Evolutionary conservation across 768 basidiomycete genomes (phyloP).

Genomic region (Lactarius hatsudake): DNA sequence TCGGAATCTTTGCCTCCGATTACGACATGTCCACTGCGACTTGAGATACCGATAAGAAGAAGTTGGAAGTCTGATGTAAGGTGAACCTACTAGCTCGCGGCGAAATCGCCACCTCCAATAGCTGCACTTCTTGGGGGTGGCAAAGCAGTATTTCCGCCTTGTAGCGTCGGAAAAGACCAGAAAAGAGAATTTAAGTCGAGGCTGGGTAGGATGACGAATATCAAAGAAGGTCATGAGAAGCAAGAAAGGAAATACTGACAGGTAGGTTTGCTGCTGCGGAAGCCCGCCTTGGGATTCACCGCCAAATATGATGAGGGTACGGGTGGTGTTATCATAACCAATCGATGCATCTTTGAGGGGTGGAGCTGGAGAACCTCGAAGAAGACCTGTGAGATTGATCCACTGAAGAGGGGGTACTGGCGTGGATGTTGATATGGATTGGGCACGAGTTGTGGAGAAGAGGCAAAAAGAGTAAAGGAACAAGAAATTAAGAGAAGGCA

Average conservation of each 20-base stretch:
- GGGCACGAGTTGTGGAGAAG: constrained; percentile 35
- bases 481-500: constrained; percentile 25
- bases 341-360: constrained; percentile 70
- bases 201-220: constrained; percentile 37
- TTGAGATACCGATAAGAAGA: constrained; percentile 34
- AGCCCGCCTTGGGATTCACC: constrained; percentile 68
- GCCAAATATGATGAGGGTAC: constrained; percentile 68
- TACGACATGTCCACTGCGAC: constrained; percentile 71
- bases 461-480: constrained; percentile 28
- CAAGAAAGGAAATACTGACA: constrained; percentile 44
- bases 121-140: constrained; percentile 67
- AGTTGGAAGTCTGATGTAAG: constrained; percentile 15
- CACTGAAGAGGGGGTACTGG: constrained; percentile 62
- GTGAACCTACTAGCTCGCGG: constrained; percentile 73
- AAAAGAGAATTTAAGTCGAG: constrained; percentile 57
- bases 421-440: constrained; percentile 50
- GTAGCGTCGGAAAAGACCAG: constrained; percentile 60
- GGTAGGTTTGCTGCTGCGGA: constrained; percentile 59
- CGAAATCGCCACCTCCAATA: constrained; percentile 64
- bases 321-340: constrained; percentile 49
- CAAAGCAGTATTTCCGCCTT: constrained; percentile 42
- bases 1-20: constrained; percentile 65
- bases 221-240: constrained; percentile 5
- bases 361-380: constrained; percentile 53
- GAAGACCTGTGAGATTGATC: constrained; percentile 64